A percentile compares a stretch with the other conserved stretches of the same genome.
phyloP scores from a whole-genome alignment of 306 rosid genomes.

The Cicer yamashitae region DNA sequence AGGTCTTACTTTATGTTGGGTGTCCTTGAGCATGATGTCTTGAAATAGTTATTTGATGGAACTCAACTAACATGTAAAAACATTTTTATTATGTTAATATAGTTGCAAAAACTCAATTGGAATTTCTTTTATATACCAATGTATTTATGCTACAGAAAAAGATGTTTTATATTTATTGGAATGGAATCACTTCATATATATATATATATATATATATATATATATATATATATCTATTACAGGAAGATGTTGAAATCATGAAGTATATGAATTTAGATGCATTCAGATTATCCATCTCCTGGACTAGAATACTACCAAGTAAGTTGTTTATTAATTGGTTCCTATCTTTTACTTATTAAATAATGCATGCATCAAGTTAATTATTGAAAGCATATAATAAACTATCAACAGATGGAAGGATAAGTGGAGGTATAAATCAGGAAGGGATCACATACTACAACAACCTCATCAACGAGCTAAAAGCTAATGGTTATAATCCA shows the following conservation, averaged over 20 bases:
- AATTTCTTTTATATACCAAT: too few species aligned
- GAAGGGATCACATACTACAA: conserved; percentile 67
- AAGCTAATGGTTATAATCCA: conserved; percentile 55
- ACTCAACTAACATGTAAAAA: too few species aligned
- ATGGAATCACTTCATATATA: not conserved
- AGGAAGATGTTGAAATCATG: conserved; percentile 73
- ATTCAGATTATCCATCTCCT: conserved; percentile 71
- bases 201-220: too few species aligned
- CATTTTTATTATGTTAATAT: too few species aligned
- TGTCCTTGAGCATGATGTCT: too few species aligned
- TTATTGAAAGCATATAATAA: not conserved
- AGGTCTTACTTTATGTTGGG: not conserved
- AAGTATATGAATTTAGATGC: conserved; percentile 64
- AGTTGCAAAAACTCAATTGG: too few species aligned
- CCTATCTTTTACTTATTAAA: not conserved
- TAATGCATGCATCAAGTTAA: not conserved
- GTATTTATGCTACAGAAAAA: too few species aligned
- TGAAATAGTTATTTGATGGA: too few species aligned
- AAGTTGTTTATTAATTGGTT: not conserved
- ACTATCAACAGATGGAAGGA: conserved; percentile 53
- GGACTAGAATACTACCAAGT: conserved; percentile 78
- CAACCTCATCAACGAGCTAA: conserved; percentile 59
- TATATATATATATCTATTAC: not conserved
- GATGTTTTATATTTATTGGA: not conserved
- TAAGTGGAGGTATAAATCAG: conserved; percentile 63